These are phyloP conservation scores for Desmodesmus armatus DNA, from an alignment of 139 green algal species.

Conservation along the genomic window DNA sequence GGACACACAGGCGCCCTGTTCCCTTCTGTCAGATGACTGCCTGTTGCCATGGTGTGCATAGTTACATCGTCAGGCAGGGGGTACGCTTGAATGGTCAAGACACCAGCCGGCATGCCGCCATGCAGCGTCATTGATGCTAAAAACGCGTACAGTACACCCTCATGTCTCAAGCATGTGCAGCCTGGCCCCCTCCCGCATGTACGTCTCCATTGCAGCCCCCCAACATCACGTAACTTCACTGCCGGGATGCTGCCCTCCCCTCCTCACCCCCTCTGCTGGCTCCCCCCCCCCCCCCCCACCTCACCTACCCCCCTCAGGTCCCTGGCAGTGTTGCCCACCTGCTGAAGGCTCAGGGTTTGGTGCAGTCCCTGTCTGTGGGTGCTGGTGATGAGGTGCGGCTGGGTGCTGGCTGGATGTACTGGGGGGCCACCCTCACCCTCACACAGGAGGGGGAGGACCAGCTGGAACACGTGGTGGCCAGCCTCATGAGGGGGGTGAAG, in stretches of 20 bases:
- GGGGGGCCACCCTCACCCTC: slow-evolving; percentile 56
- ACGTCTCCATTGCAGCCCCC: background rate
- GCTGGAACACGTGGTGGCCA: slow-evolving; percentile 40
- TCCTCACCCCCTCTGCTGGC: background rate
- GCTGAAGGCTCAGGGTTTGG: slow-evolving; percentile 59
- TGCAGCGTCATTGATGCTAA: too few species aligned
- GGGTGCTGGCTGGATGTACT: slow-evolving; percentile 60
- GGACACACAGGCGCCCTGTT: background rate
- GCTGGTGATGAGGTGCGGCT: slow-evolving; percentile 35
- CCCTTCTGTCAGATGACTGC: slow-evolving; percentile 13
- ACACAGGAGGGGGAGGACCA: slow-evolving; percentile 47
- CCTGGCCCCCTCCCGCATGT: background rate
- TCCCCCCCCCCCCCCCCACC: background rate
- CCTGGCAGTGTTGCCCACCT: slow-evolving; percentile 50
- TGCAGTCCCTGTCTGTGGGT: slow-evolving; percentile 39
- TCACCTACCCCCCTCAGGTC: background rate
- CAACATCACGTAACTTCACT: too few species aligned
- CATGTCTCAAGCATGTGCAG: too few species aligned
- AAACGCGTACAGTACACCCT: too few species aligned
- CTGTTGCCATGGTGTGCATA: too few species aligned
- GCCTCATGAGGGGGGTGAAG: slow-evolving; percentile 42
- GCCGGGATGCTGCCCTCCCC: too few species aligned
- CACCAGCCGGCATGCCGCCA: background rate
- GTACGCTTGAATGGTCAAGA: too few species aligned
- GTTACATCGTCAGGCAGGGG: too few species aligned